A percentile compares a stretch with the other conserved stretches of the same genome.
These are phyloP conservation scores for Trichoderma gamsii DNA, from an alignment of 495 filamentous ascomycete species.

Conservation along the genomic window DNA sequence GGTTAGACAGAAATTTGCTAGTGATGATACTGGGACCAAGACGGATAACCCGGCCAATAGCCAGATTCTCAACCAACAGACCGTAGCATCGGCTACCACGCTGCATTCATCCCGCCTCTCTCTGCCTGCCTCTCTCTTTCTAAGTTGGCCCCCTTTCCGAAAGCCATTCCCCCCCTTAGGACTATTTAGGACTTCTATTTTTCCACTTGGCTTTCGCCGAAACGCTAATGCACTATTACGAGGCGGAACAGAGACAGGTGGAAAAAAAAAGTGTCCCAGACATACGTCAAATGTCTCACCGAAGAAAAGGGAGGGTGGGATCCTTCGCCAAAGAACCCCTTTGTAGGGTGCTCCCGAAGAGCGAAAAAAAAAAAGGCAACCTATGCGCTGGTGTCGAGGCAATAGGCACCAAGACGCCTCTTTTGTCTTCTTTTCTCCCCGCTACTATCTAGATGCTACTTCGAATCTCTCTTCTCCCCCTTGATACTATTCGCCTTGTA, in stretches of 20 bases:
- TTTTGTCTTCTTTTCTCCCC: background rate
- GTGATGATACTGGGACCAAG: background rate
- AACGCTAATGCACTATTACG: no score
- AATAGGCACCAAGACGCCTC: background rate
- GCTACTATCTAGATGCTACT: background rate
- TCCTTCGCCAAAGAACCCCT: background rate
- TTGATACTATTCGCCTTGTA: background rate
- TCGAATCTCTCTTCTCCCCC: background rate
- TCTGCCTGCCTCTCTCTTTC: background rate
- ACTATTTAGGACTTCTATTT: no score
- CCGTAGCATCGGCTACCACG: background rate
- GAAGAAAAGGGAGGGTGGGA: background rate
- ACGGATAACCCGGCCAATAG: background rate
- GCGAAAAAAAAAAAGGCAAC: background rate
- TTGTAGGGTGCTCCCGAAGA: background rate
- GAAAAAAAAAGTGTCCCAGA: no score
- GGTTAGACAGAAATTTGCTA: no score
- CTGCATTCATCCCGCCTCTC: background rate
- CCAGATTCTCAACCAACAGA: background rate
- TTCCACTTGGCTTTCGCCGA: no score
- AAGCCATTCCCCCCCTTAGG: no score
- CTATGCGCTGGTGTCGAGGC: background rate
- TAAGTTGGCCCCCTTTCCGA: no score
- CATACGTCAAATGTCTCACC: background rate
- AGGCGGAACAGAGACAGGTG: no score